phyloP scores from a whole-genome alignment of 1,139 yeast species.

The Taphrina wiesneri region DNA sequence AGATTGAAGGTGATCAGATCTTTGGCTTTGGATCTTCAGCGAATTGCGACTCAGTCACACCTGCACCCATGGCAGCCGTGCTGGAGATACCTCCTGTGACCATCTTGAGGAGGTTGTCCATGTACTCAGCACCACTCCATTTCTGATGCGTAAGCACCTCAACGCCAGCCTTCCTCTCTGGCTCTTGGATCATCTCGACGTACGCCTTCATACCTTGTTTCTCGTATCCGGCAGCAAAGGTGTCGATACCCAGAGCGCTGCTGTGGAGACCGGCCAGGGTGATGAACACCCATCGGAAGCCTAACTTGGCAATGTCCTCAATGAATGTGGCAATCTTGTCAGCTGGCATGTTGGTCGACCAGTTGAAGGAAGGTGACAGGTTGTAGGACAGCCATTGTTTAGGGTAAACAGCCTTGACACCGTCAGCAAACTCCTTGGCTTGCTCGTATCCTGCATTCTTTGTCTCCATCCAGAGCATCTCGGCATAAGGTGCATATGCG shows the following conservation, averaged over 20 bases:
- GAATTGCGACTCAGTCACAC: conserved; percentile 67
- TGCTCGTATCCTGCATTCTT: conserved; percentile 91
- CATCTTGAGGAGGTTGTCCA: conserved; percentile 84
- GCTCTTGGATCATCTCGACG: conserved; percentile 81
- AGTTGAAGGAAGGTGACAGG: conserved; percentile 95
- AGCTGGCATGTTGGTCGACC: conserved; percentile 77
- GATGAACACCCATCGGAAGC: conserved; percentile 97
- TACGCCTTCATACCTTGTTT: conserved; percentile 93
- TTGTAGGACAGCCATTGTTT: conserved; percentile 95
- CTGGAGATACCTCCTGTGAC: conserved; percentile 94
- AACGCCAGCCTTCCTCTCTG: conserved; percentile 84
- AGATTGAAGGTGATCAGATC: not conserved
- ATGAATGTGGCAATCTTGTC: conserved; percentile 87
- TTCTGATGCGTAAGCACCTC: conserved; percentile 97
- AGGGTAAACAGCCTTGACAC: conserved; percentile 79
- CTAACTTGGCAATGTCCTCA: conserved; percentile 74
- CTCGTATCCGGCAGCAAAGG: conserved; percentile 76
- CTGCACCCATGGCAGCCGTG: conserved; percentile 98
- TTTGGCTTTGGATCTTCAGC: conserved; percentile 17
- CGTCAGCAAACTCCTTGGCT: conserved; percentile 92
- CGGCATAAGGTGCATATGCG: conserved; percentile 93
- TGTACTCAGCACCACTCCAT: conserved; percentile 99
- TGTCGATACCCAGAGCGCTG: conserved; percentile 87
- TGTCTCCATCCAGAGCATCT: conserved; percentile 98
- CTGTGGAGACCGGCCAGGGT: conserved; percentile 97